These are phyloP conservation scores for Pestalotiopsis sp. DNA, from an alignment of 2,329 filamentous ascomycete genomes.

Conservation along the genomic window DNA sequence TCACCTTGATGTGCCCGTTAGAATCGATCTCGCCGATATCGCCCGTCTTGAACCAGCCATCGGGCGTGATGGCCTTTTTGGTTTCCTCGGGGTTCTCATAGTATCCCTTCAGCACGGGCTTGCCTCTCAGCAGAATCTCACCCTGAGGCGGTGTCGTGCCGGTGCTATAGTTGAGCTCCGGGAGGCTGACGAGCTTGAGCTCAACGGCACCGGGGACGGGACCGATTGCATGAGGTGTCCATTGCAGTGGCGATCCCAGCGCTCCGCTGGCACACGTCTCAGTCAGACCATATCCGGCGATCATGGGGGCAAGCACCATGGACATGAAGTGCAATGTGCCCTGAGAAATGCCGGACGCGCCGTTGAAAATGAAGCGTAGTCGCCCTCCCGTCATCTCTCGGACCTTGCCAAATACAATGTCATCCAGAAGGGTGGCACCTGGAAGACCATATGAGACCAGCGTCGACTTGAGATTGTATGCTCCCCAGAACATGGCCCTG, in stretches of 20 bases:
- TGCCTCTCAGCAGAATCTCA: constrained; percentile 87
- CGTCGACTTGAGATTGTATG: constrained; percentile 61
- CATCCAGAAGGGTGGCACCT: constrained; percentile 72
- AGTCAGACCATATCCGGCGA: constrained; percentile 90
- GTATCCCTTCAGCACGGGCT: constrained; percentile 75
- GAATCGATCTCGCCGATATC: constrained; percentile 90
- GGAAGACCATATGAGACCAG: constrained; percentile 63
- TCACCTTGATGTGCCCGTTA: constrained; percentile 80
- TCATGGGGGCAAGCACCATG: constrained; percentile 91
- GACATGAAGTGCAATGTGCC: constrained; percentile 91
- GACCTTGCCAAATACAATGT: constrained; percentile 88
- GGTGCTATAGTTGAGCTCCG: constrained; percentile 83
- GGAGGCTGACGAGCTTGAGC: constrained; percentile 88
- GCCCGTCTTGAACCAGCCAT: constrained; percentile 97
- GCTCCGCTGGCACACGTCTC: constrained; percentile 87
- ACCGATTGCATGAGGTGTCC: constrained; percentile 77
- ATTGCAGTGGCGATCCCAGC: constrained; percentile 83
- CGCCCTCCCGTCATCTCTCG: constrained; percentile 87
- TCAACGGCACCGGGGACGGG: constrained; percentile 78
- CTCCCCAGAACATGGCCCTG: constrained; percentile 76
- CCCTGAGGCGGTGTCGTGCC: constrained; percentile 81
- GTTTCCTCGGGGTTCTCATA: constrained; percentile 88
- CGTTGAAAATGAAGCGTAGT: constrained; percentile 90
- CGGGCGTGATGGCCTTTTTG: constrained; percentile 72
- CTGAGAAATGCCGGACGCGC: constrained; percentile 86